A percentile compares a stretch with the other conserved stretches of the same genome.
Conservation (phyloP, 768 basidiomycete genomes). For the Russula brevipes region DNA sequence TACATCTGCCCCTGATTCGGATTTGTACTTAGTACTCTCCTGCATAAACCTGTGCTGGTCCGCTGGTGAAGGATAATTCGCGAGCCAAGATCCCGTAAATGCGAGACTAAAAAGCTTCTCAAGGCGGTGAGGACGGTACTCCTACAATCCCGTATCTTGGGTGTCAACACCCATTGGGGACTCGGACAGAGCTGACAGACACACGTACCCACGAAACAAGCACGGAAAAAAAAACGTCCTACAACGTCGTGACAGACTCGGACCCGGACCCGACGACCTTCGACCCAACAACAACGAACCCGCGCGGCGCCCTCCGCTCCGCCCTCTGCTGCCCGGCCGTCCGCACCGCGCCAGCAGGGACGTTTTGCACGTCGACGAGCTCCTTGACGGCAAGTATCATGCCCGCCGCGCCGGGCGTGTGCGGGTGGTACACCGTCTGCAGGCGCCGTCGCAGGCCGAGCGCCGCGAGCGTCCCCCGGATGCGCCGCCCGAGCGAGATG, state of each 20-base stretch:
- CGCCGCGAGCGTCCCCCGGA: constrained; percentile 69
- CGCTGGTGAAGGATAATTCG: too few relatives aligned
- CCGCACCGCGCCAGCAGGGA: constrained; percentile 59
- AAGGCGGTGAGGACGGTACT: too few relatives aligned
- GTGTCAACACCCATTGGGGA: too few relatives aligned
- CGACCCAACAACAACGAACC: constrained; percentile 53
- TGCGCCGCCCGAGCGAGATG: constrained; percentile 70
- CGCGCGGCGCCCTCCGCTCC: constrained; percentile 61
- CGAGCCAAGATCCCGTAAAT: too few relatives aligned
- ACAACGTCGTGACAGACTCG: neutral
- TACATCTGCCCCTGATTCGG: too few relatives aligned
- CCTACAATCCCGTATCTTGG: too few relatives aligned
- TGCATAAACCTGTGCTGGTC: too few relatives aligned
- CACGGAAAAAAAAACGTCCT: neutral
- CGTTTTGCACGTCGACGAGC: constrained; percentile 83
- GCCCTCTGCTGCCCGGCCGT: constrained; percentile 63
- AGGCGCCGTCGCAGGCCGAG: constrained; percentile 79
- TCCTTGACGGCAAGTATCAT: constrained; percentile 88
- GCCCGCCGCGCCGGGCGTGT: constrained; percentile 70
- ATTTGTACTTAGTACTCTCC: too few relatives aligned
- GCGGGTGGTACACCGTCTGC: constrained; percentile 79
- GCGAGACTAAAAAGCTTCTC: too few relatives aligned
- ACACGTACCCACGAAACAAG: neutral
- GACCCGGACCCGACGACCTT: constrained; percentile 8
- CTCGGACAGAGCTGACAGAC: too few relatives aligned